phyloP scores from a whole-genome alignment of 495 filamentous ascomycete genomes.

The Annulohypoxylon maeteangense region DNA sequence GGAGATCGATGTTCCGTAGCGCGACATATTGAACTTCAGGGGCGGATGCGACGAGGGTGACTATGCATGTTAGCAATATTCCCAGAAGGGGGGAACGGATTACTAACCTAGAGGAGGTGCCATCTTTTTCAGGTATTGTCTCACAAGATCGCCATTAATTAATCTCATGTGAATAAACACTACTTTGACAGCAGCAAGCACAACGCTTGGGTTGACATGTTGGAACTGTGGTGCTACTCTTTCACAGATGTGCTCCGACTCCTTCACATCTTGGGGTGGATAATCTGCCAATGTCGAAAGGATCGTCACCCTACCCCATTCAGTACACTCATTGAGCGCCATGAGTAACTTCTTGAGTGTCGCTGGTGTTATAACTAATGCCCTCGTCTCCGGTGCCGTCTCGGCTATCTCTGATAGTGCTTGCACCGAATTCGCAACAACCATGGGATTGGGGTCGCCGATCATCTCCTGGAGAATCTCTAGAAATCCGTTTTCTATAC shows the following conservation, averaged over 20 bases:
- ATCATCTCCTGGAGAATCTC: conserved; percentile 97
- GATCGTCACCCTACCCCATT: conserved; percentile 98
- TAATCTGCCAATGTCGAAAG: conserved; percentile 91
- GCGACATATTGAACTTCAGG: conserved; percentile 99
- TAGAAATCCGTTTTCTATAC: conserved; percentile 95
- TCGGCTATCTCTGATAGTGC: conserved; percentile 93
- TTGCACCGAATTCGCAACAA: conserved; percentile 95
- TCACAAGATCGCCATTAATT: conserved; percentile 77
- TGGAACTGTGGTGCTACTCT: conserved; percentile 96
- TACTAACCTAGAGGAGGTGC: conserved; percentile 86
- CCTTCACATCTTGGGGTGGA: conserved; percentile 84
- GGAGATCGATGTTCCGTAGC: conserved; percentile 91
- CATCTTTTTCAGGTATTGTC: conserved; percentile 96
- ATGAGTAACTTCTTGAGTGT: conserved; percentile 94
- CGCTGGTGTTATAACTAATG: conserved; percentile 79
- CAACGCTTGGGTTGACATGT: conserved; percentile 97
- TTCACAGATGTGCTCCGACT: conserved; percentile 99
- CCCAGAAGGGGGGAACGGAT: not conserved
- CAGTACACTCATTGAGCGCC: conserved; percentile 97
- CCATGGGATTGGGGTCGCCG: conserved; percentile 98
- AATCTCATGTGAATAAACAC: conserved; percentile 97
- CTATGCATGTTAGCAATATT: conserved; percentile 58
- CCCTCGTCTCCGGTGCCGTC: conserved; percentile 87
- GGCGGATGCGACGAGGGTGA: conserved; percentile 93
- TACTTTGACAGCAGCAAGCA: conserved; percentile 94